Evolutionary conservation across 1,284 basidiomycete species (phyloP).

Genomic region (Apiotrichum akiyoshidainum): DNA sequence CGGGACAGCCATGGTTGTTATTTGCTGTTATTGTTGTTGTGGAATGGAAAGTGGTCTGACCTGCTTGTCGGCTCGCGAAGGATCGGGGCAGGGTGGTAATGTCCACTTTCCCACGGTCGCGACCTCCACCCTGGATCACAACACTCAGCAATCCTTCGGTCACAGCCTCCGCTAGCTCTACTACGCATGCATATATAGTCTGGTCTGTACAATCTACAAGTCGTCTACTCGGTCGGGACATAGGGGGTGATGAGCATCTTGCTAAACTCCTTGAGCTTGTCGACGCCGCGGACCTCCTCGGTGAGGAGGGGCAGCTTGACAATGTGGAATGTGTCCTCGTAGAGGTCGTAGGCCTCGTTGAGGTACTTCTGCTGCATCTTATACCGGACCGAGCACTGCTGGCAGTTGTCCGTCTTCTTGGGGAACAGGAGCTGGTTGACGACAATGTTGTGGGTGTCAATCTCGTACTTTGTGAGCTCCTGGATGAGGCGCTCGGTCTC

Average conservation of each 20-base stretch:
- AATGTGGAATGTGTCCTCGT: constrained; percentile 96
- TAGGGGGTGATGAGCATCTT: constrained; percentile 49
- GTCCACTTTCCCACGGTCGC: constrained; percentile 2
- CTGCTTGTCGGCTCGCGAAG: not conserved
- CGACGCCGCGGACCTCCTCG: constrained; percentile 92
- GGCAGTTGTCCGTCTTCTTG: constrained; percentile 80
- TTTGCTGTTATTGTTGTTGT: not conserved
- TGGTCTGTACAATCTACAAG: constrained; percentile 8
- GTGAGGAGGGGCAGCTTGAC: constrained; percentile 87
- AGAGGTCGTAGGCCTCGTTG: constrained; percentile 87
- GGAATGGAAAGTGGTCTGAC: too few relatives aligned
- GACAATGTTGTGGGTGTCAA: constrained; percentile 98
- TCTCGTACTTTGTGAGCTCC: constrained; percentile 92
- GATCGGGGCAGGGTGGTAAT: not conserved
- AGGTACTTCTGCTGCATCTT: constrained; percentile 99
- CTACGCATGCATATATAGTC: not conserved
- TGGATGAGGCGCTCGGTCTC: constrained; percentile 98
- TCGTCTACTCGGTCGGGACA: constrained; percentile 22
- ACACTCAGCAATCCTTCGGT: not conserved
- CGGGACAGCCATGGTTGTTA: constrained; percentile 20
- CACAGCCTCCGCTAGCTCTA: not conserved
- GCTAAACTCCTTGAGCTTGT: constrained; percentile 86
- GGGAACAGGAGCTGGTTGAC: constrained; percentile 97
- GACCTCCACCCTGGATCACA: too few relatives aligned
- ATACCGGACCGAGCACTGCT: constrained; percentile 89